phyloP scores from a whole-genome alignment of 2,329 filamentous ascomycete species.

The Macrophomina phaseolina region DNA sequence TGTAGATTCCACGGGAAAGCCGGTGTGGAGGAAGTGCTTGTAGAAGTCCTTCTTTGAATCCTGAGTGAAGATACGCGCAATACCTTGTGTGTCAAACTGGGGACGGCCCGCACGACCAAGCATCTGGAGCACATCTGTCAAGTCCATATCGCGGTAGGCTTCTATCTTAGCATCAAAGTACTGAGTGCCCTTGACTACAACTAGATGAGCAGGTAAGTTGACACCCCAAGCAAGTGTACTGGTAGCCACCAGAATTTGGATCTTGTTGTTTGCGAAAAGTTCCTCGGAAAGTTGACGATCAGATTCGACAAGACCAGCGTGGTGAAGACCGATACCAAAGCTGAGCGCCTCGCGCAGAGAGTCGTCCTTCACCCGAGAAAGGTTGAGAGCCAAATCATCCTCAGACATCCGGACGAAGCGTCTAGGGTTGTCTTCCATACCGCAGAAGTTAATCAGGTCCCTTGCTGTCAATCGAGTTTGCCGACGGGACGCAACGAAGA shows the following conservation, averaged over 20 bases:
- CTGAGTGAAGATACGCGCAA: slow-evolving; percentile 96
- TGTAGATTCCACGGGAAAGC: slow-evolving; percentile 95
- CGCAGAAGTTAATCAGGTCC: slow-evolving; percentile 95
- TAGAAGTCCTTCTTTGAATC: slow-evolving; percentile 99
- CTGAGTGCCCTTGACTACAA: slow-evolving; percentile 97
- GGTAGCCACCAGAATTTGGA: slow-evolving; percentile 94
- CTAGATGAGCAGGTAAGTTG: slow-evolving; percentile 93
- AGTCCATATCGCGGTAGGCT: slow-evolving; percentile 97
- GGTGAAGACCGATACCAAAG: slow-evolving; percentile 96
- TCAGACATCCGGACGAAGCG: slow-evolving; percentile 94
- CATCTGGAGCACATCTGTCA: slow-evolving; percentile 98
- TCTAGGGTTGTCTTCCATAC: slow-evolving; percentile 96
- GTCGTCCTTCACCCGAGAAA: slow-evolving; percentile 91
- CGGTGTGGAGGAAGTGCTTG: slow-evolving; percentile 98
- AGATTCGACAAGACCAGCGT: slow-evolving; percentile 93
- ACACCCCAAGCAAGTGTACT: slow-evolving; percentile 98
- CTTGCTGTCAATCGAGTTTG: slow-evolving; percentile 95
- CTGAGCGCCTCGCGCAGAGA: slow-evolving; percentile 91
- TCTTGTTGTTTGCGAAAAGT: slow-evolving; percentile 96
- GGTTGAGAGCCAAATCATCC: slow-evolving; percentile 86
- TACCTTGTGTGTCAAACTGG: slow-evolving; percentile 94
- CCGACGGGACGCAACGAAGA: slow-evolving; percentile 93
- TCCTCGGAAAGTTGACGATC: slow-evolving; percentile 92
- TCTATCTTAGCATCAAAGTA: slow-evolving; percentile 98
- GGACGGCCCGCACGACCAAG: slow-evolving; percentile 92